Base-by-base conservation (phyloP, 768 basidiomycete genomes). In the Termitomyces bulborhizus region DNA sequence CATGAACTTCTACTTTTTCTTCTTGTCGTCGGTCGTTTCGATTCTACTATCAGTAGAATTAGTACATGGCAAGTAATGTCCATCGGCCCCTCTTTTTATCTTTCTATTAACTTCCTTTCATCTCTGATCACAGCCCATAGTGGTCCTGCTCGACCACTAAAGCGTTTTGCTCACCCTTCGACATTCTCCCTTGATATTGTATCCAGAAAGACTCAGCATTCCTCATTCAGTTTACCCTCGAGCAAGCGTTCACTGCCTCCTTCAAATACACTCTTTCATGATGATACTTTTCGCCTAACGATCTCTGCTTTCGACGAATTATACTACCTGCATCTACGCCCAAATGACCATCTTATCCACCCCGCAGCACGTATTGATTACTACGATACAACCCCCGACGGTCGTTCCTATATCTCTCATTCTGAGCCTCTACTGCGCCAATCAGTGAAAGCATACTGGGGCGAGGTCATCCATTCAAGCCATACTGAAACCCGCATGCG, bases 291-390 rank as follows among this genome's bases (percentile, higher is more conserved):
- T 66, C 81, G 88, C 27, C 76, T 91, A 49, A 81, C 80, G 29
- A 70, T 91, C 49, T 76, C 83, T 42, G 86, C 83, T 9, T 86
- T 86, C 62, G 77, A 77, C 59, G 78, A 86, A 41, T 79, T 75
- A 27, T 87, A 84, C 64, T 74, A 86, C 64, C 76, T 93, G 44
- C 86, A 92, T 63, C 75, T 93, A 47, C 81, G 80, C 16, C 90
- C 91, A 7, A 91, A 90, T 65, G 81, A 86, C 59, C 73, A 89
- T 59, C 81, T 93, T 57, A 74, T 93, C 49, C 89, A 92, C 64
- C 85, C 90, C 42, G 80, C 85, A 51, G 90, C 90, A 1, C 81
- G 84, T 41, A 76, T 91, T 54, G 81, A 79, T 50, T 85, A 86
- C 69, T 84, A 82, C 66, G 70, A 73, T n/a, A 75, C 73, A 21